Conservation (phyloP, 768 basidiomycete species). For the Stropharia rugosoannulata region DNA sequence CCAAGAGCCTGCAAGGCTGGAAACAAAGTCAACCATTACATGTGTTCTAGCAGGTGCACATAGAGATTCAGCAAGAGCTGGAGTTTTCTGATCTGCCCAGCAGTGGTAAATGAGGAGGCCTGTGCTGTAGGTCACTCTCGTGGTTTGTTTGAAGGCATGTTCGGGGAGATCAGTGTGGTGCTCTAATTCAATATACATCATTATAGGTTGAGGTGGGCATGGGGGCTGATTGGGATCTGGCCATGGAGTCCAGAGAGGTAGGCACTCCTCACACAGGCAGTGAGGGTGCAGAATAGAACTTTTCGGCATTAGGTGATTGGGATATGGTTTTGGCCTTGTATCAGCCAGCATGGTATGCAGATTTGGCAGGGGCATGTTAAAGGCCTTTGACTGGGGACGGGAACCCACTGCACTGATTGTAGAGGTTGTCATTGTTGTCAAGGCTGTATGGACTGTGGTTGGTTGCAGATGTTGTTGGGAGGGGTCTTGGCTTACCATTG, state of each 20-base stretch:
- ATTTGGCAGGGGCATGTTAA: neutral
- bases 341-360: neutral
- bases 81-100: neutral
- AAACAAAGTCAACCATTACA: no score
- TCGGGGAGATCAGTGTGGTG: neutral
- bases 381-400: slow-evolving; percentile 20
- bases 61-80: neutral
- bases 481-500: slow-evolving; percentile 5
- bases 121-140: neutral
- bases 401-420: slow-evolving; percentile 31
- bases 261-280: neutral
- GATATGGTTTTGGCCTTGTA: neutral
- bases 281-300: neutral
- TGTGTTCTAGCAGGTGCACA: neutral
- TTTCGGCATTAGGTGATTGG: neutral
- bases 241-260: neutral
- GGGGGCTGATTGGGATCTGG: neutral
- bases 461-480: no score
- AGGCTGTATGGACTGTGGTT: no score
- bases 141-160: neutral
- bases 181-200: neutral
- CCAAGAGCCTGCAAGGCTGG: no score
- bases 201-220: no score
- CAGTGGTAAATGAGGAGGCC: neutral
- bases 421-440: no score